A percentile compares a stretch with the other conserved stretches of the same genome.
Evolutionary conservation across 805 yeast genomes (phyloP).

Genomic region (Sungouiozyma ichnusensis): DNA sequence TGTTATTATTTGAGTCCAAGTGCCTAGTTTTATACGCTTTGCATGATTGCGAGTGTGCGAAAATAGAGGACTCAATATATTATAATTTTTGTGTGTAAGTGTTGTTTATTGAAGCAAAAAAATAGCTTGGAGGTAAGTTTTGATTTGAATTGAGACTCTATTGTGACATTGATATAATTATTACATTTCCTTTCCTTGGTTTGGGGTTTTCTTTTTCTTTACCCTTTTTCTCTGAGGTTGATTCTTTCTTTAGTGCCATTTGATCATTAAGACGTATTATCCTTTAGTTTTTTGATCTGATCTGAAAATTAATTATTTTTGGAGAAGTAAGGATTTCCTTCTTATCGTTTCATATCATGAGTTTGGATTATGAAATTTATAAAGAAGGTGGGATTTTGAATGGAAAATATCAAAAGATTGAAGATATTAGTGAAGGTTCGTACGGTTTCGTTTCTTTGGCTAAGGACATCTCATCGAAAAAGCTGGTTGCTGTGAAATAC

Average conservation of each 20-base stretch:
- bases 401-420: conserved; percentile 54
- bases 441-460: conserved; percentile 89
- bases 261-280: too few relatives aligned
- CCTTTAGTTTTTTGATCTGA: neutral
- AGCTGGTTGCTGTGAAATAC: conserved; percentile 76
- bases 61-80: neutral
- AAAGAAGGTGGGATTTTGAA: conserved; percentile 44
- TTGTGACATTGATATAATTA: neutral
- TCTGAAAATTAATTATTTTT: too few relatives aligned
- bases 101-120: neutral
- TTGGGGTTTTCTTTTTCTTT: neutral
- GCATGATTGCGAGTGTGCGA: neutral
- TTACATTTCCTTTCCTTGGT: neutral
- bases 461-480: conserved; percentile 43
- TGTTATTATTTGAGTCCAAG: neutral
- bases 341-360: too few relatives aligned
- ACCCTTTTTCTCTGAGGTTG: neutral
- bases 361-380: conserved; percentile 30
- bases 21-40: neutral
- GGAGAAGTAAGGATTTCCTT: too few relatives aligned
- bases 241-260: neutral
- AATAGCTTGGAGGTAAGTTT: neutral
- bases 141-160: neutral
- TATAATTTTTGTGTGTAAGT: neutral
- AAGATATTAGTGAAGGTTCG: conserved; percentile 81